Evolutionary conservation across 2,329 filamentous ascomycete species (phyloP).

Genomic region (Cladophialophora exuberans): DNA sequence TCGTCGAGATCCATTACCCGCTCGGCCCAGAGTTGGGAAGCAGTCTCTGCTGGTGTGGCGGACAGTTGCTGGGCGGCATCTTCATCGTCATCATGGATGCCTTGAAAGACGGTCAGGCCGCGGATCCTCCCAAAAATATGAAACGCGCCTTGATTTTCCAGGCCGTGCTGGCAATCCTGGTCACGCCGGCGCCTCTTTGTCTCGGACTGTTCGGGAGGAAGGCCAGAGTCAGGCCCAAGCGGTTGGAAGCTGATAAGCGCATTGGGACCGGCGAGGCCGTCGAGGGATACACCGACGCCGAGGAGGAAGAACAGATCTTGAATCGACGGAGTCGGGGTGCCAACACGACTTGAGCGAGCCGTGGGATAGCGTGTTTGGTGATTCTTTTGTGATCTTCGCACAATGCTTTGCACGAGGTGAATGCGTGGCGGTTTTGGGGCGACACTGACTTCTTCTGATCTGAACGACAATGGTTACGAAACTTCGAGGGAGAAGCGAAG

Average conservation of each 20-base stretch:
- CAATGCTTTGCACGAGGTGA: too few species aligned
- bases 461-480: too few species aligned
- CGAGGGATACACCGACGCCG: conserved; percentile 10
- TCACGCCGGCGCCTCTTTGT: conserved; percentile 68
- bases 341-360: too few species aligned
- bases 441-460: too few species aligned
- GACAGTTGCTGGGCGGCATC: conserved; percentile 80
- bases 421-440: too few species aligned
- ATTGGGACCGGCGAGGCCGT: conserved; percentile 18
- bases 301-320: neutral
- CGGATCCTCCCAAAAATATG: conserved; percentile 71
- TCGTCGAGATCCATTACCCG: conserved; percentile 86
- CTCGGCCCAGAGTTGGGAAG: conserved; percentile 83
- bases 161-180: conserved; percentile 68
- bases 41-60: conserved; percentile 81
- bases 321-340: neutral
- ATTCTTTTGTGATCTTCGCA: too few species aligned
- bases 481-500: too few species aligned
- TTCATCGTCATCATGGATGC: conserved; percentile 85
- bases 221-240: conserved; percentile 38
- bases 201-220: conserved; percentile 70
- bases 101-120: conserved; percentile 57
- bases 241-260: conserved; percentile 45
- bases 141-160: conserved; percentile 75
- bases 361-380: too few species aligned